Conservation (phyloP, 345 rosid species). For the Populus davidiana region DNA sequence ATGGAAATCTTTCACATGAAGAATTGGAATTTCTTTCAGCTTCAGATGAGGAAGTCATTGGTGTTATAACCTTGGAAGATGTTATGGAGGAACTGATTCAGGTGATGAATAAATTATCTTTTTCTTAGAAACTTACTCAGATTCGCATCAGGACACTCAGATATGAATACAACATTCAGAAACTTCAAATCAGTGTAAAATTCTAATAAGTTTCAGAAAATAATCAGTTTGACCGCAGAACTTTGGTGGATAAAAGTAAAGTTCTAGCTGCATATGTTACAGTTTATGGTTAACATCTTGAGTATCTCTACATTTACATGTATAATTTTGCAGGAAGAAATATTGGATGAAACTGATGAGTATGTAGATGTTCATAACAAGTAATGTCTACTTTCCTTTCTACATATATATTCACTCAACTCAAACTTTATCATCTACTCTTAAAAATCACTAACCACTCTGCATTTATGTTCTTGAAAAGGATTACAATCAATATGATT, state of each 20-base stretch:
- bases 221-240: too few relatives aligned
- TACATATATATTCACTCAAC: neutral
- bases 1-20: constrained; percentile 9
- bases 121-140: neutral
- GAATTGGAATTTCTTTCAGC: constrained; percentile 32
- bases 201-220: too few relatives aligned
- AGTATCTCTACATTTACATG: neutral
- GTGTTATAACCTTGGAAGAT: constrained; percentile 88
- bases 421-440: neutral
- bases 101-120: constrained; percentile 23
- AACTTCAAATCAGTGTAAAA: too few relatives aligned
- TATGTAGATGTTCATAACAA: constrained; percentile 55
- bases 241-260: too few relatives aligned
- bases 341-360: constrained; percentile 70
- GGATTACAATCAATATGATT: constrained; percentile 58
- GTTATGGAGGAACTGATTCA: constrained; percentile 84
- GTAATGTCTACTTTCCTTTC: constrained; percentile 22
- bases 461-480: constrained; percentile 1
- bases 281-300: too few relatives aligned
- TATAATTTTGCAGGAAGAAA: constrained; percentile 61
- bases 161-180: too few relatives aligned
- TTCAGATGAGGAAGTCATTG: constrained; percentile 55
- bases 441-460: neutral
- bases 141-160: too few relatives aligned
- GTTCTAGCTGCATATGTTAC: too few relatives aligned